These are phyloP conservation scores for Cyberlindnera samutprakarnensis DNA, from an alignment of 805 yeast genomes.

Conservation along the genomic window DNA sequence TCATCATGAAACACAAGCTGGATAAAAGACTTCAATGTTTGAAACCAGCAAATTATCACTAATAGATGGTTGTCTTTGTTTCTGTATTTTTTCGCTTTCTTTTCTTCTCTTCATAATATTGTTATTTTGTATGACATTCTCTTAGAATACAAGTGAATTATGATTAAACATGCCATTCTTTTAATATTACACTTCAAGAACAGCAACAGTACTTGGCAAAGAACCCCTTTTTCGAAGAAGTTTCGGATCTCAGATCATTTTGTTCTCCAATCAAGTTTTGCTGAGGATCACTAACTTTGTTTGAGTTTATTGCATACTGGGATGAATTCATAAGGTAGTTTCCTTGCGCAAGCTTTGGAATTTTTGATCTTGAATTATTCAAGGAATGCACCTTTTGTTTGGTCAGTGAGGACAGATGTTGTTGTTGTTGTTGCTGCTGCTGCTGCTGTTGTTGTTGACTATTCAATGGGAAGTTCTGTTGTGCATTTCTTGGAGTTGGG, in stretches of 20 bases:
- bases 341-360: conserved; percentile 17
- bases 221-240: conserved; percentile 19
- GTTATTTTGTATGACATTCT: no score
- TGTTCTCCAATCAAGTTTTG: conserved; percentile 20
- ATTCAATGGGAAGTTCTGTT: conserved; percentile 1
- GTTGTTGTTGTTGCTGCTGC: conserved; percentile 7
- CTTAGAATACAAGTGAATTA: no score
- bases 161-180: no score
- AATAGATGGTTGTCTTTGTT: no score
- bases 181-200: no score
- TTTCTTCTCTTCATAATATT: no score
- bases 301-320: conserved; percentile 19
- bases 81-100: no score
- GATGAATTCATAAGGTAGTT: conserved; percentile 21
- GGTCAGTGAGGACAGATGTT: conserved; percentile 4
- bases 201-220: conserved; percentile 22
- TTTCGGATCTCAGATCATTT: conserved; percentile 16
- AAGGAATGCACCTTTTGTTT: conserved; percentile 23
- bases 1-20: no score
- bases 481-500: conserved; percentile 55
- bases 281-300: conserved; percentile 19
- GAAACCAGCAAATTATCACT: no score
- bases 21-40: no score
- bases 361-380: conserved; percentile 22
- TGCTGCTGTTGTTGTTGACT: conserved; percentile 12